Evolutionary conservation across 2,329 filamentous ascomycete genomes (phyloP).

Genomic region (Calonectria hongkongensis): DNA sequence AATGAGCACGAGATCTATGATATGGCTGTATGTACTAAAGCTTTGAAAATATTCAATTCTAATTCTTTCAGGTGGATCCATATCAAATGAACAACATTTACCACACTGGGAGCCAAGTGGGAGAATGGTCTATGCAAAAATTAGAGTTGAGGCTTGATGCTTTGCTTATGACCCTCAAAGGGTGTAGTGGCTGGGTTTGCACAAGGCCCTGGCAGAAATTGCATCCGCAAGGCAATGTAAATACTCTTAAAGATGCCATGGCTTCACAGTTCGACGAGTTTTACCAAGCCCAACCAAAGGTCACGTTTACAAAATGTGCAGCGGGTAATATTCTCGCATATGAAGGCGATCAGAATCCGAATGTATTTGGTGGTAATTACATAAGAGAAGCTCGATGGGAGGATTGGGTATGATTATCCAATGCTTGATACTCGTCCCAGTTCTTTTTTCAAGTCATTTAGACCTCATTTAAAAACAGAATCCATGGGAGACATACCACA

Average conservation of each 20-base stretch:
- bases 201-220: neutral
- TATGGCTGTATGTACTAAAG: neutral
- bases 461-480: too few relatives aligned
- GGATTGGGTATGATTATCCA: neutral
- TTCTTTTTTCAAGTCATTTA: too few relatives aligned
- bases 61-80: neutral
- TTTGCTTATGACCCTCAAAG: neutral
- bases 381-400: conserved; percentile 1
- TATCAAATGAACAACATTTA: neutral
- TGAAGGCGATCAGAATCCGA: neutral
- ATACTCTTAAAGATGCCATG: neutral
- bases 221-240: neutral
- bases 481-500: too few relatives aligned
- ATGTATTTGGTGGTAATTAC: neutral
- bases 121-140: neutral
- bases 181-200: neutral
- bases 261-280: neutral
- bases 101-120: neutral
- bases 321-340: neutral
- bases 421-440: too few relatives aligned
- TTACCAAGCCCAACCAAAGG: neutral
- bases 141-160: neutral
- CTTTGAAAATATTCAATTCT: too few relatives aligned
- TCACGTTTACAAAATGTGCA: neutral
- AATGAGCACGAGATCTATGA: conserved; percentile 4